Evolutionary conservation across 805 yeast genomes (phyloP).

Genomic region (Kuraishia ogatae): DNA sequence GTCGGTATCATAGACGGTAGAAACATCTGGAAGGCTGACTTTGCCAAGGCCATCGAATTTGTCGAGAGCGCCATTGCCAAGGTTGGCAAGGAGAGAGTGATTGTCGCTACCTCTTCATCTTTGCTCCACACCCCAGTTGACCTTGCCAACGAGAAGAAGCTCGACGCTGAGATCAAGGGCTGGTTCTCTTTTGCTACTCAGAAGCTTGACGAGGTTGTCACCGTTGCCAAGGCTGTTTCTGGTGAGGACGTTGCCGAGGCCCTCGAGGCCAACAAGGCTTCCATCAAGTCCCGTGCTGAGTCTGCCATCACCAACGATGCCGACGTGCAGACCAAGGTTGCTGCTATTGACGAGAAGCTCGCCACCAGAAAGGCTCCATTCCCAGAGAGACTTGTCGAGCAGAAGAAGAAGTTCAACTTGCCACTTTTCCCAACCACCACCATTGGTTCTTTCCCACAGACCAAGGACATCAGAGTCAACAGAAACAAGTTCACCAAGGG

Average conservation of each 20-base stretch:
- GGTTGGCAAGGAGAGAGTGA: constrained; percentile 79
- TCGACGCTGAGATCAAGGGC: constrained; percentile 85
- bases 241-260: constrained; percentile 73
- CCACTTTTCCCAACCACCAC: constrained; percentile 99
- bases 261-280: constrained; percentile 79
- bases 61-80: constrained; percentile 78
- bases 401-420: constrained; percentile 79
- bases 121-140: constrained; percentile 98
- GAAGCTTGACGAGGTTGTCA: constrained; percentile 86
- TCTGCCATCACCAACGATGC: constrained; percentile 89
- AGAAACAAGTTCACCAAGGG: constrained; percentile 99
- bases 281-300: constrained; percentile 76
- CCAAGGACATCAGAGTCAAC: constrained; percentile 97
- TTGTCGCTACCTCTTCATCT: constrained; percentile 94
- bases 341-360: constrained; percentile 64
- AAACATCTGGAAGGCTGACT: constrained; percentile 99
- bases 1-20: constrained; percentile 98
- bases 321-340: constrained; percentile 81
- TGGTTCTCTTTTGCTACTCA: constrained; percentile 99
- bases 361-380: constrained; percentile 83
- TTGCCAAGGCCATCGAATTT: constrained; percentile 72
- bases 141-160: constrained; percentile 83
- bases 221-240: constrained; percentile 78
- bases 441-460: constrained; percentile 99
- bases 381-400: constrained; percentile 80